A percentile compares a stretch with the other conserved stretches of the same genome.
Evolutionary conservation across 2,329 filamentous ascomycete genomes (phyloP).

Genomic region (Zasmidium citrigriseum): DNA sequence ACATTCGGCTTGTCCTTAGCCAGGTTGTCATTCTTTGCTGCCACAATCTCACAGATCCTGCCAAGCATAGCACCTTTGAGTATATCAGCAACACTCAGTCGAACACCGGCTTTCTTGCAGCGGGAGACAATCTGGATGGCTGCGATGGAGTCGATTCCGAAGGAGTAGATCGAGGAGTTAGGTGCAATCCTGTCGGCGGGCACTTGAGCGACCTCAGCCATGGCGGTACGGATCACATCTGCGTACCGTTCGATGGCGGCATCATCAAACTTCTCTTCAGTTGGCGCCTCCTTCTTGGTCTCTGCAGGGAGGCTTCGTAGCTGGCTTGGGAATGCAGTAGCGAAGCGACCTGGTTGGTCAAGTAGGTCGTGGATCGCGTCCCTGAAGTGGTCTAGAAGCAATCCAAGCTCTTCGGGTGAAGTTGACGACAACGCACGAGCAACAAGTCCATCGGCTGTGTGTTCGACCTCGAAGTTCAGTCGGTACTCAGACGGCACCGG

Average conservation of each 20-base stretch:
- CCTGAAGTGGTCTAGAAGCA: slow-evolving; percentile 12
- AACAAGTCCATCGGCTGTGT: slow-evolving; percentile 8
- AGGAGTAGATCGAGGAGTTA: slow-evolving; percentile 15
- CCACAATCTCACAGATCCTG: slow-evolving; percentile 15
- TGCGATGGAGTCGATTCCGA: slow-evolving; percentile 18
- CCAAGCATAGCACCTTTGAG: slow-evolving; percentile 16
- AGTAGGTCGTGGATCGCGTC: slow-evolving; percentile 12
- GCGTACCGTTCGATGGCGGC: slow-evolving; percentile 8
- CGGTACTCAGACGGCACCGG: slow-evolving; percentile 18
- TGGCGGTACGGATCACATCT: slow-evolving; percentile 12
- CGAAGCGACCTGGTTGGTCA: slow-evolving; percentile 11
- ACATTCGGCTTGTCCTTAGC: neutral
- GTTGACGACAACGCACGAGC: slow-evolving; percentile 13
- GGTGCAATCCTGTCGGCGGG: slow-evolving; percentile 12
- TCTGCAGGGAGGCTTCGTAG: slow-evolving; percentile 11
- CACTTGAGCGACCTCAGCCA: slow-evolving; percentile 17
- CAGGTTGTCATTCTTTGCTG: neutral
- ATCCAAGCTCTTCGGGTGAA: slow-evolving; percentile 3
- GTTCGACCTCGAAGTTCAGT: slow-evolving; percentile 18
- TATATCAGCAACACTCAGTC: slow-evolving; percentile 16
- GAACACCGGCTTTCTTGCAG: slow-evolving; percentile 13
- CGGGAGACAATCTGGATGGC: slow-evolving; percentile 17
- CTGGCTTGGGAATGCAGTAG: slow-evolving; percentile 10
- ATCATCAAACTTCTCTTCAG: neutral
- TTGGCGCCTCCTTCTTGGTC: neutral